Conservation (phyloP, 2,329 filamentous ascomycete species). For the Stachybotrys echinatus region DNA sequence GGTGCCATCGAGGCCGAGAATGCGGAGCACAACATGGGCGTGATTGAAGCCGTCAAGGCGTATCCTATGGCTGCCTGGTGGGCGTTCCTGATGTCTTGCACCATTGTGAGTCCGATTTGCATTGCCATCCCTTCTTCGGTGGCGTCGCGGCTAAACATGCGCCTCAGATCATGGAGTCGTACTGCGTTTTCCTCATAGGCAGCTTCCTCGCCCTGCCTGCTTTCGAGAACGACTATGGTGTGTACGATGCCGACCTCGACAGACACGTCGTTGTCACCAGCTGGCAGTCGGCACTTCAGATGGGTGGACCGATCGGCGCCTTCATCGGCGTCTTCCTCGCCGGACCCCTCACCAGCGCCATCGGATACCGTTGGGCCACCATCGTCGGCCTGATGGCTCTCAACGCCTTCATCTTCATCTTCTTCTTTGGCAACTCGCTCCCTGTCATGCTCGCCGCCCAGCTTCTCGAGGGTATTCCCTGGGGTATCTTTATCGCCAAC, state of each 20-base stretch:
- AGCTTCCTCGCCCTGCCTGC: constrained; percentile 37
- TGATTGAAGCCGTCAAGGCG: constrained; percentile 28
- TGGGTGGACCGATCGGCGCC: constrained; percentile 26
- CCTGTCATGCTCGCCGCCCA: constrained; percentile 42
- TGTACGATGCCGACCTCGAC: constrained; percentile 9
- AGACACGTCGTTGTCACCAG: constrained; percentile 30
- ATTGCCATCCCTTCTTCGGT: neutral
- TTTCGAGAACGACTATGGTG: constrained; percentile 33
- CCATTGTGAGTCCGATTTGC: constrained; percentile 32
- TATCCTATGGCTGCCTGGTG: constrained; percentile 41
- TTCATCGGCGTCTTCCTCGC: constrained; percentile 29
- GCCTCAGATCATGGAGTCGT: constrained; percentile 42
- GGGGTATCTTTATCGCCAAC: constrained; percentile 61
- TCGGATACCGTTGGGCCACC: constrained; percentile 32
- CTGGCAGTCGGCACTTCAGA: constrained; percentile 33
- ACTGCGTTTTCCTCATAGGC: constrained; percentile 41
- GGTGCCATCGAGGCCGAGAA: constrained; percentile 29
- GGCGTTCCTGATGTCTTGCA: constrained; percentile 44
- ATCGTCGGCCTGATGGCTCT: constrained; percentile 29
- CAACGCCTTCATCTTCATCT: constrained; percentile 37
- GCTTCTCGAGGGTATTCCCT: constrained; percentile 53
- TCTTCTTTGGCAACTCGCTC: constrained; percentile 46
- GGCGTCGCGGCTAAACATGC: neutral
- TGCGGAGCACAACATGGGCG: constrained; percentile 32
- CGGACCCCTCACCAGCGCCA: constrained; percentile 28